Conservation (phyloP, 192 early-diverging fungal genomes). For the Spinellus fusiger region DNA sequence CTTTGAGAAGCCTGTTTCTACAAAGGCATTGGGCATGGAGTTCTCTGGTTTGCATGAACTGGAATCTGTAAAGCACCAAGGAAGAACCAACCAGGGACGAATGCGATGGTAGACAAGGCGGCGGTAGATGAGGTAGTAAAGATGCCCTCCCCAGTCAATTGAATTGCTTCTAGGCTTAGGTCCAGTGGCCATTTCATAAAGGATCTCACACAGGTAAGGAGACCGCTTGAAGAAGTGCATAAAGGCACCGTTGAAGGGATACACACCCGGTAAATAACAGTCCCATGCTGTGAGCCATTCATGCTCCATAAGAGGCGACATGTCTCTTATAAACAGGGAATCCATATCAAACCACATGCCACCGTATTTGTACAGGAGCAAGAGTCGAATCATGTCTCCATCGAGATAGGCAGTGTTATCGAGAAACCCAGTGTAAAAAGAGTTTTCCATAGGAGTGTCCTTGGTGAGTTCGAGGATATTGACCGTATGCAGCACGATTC, state of each 20-base stretch:
- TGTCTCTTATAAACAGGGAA: slow-evolving; percentile 36
- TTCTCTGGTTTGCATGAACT: slow-evolving; percentile 31
- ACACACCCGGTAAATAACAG: slow-evolving; percentile 36
- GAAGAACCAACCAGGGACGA: slow-evolving; percentile 31
- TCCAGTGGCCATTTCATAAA: slow-evolving; percentile 32
- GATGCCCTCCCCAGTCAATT: slow-evolving; percentile 36
- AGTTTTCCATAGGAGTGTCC: slow-evolving; percentile 31
- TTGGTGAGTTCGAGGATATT: slow-evolving; percentile 19
- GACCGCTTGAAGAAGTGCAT: slow-evolving; percentile 38
- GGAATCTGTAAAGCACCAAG: slow-evolving; percentile 43
- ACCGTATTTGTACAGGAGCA: slow-evolving; percentile 37
- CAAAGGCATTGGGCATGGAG: slow-evolving; percentile 39
- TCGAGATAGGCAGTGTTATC: slow-evolving; percentile 37
- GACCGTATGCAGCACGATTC: slow-evolving; percentile 19
- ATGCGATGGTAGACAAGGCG: slow-evolving; percentile 31
- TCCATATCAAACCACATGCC: slow-evolving; percentile 51
- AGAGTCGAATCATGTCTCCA: slow-evolving; percentile 35
- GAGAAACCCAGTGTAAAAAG: slow-evolving; percentile 25
- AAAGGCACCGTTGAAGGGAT: slow-evolving; percentile 39
- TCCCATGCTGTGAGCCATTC: slow-evolving; percentile 45
- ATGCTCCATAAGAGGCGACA: slow-evolving; percentile 32
- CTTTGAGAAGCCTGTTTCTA: slow-evolving; percentile 28
- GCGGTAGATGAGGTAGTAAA: slow-evolving; percentile 36
- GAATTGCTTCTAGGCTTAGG: slow-evolving; percentile 28
- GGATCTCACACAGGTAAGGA: slow-evolving; percentile 40